Percentiles rank a stretch among this genome's conserved stretches.
Evolutionary conservation across 106 monocot genomes (phyloP).

Genomic region (Allium cepa): DNA sequence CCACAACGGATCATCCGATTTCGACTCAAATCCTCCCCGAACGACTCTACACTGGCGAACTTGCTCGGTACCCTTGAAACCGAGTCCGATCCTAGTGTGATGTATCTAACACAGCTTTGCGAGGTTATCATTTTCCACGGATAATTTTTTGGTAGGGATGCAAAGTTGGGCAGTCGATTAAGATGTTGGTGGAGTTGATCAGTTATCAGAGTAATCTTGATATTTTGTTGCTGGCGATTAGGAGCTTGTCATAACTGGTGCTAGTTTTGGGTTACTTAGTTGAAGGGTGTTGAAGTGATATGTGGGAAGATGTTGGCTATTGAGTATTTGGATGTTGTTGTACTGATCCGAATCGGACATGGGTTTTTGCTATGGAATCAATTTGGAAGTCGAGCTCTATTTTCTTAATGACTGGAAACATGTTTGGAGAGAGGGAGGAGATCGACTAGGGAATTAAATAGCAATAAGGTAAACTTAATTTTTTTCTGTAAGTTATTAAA

Average conservation of each 20-base stretch:
- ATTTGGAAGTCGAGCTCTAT: too few species aligned
- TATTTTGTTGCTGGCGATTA: slow-evolving; percentile 49
- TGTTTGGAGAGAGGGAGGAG: too few species aligned
- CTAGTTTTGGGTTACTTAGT: slow-evolving; percentile 35
- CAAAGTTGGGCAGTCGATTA: slow-evolving; percentile 22
- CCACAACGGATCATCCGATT: too few species aligned
- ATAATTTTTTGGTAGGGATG: slow-evolving; percentile 25
- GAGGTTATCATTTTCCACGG: slow-evolving; percentile 57
- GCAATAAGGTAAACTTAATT: too few species aligned
- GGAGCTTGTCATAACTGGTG: slow-evolving; percentile 55
- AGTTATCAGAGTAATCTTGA: slow-evolving; percentile 40
- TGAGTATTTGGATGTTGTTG: slow-evolving; percentile 82
- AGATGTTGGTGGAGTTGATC: slow-evolving; percentile 42
- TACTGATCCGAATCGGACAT: slow-evolving; percentile 39
- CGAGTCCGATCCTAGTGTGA: slow-evolving; percentile 8
- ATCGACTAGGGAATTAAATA: too few species aligned
- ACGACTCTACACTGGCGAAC: slow-evolving; percentile 7
- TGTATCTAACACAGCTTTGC: slow-evolving; percentile 52
- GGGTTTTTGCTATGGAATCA: too few species aligned
- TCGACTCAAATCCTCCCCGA: too few species aligned
- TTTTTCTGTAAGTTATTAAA: too few species aligned
- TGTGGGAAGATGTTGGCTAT: slow-evolving; percentile 48
- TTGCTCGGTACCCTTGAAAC: slow-evolving; percentile 17
- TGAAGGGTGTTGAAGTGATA: slow-evolving; percentile 48
- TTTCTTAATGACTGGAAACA: too few species aligned